A percentile compares a stretch with the other conserved stretches of the same genome.
Conservation (phyloP, 441 rosid genomes). For the Flueggea neowawraea region DNA sequence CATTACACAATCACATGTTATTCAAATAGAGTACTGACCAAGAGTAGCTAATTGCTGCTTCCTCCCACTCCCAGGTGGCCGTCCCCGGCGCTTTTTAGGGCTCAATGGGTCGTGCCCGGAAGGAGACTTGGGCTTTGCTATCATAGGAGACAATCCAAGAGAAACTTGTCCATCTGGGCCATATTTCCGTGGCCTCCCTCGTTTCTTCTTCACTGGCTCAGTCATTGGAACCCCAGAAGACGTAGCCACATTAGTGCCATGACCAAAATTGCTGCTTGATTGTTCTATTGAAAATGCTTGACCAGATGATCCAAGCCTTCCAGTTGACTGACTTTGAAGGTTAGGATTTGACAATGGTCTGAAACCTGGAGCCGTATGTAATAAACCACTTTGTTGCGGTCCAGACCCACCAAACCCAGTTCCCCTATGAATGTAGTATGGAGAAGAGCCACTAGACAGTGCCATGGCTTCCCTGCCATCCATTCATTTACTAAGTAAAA, state of each 20-base stretch:
- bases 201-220: constrained; percentile 85
- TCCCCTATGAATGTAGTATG: constrained; percentile 85
- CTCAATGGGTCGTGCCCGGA: constrained; percentile 52
- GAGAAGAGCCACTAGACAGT: constrained; percentile 77
- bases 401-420: constrained; percentile 44
- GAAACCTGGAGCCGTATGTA: constrained; percentile 43
- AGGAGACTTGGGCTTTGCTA: constrained; percentile 43
- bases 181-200: constrained; percentile 97
- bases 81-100: constrained; percentile 68
- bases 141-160: constrained; percentile 76
- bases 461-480: constrained; percentile 98
- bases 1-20: constrained; percentile 3
- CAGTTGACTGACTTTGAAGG: constrained; percentile 46
- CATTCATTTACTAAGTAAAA: constrained; percentile 74
- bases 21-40: constrained; percentile 45
- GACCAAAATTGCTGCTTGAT: constrained; percentile 53
- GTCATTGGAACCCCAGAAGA: constrained; percentile 44
- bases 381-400: constrained; percentile 57
- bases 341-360: constrained; percentile 55
- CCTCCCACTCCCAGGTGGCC: constrained; percentile 98
- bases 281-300: constrained; percentile 56
- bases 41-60: constrained; percentile 88
- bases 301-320: constrained; percentile 31
- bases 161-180: constrained; percentile 90
- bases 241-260: constrained; percentile 50